Percentiles rank a stretch among this genome's conserved stretches.
These are phyloP conservation scores for Pyronema omphalodes DNA, from an alignment of 495 filamentous ascomycete genomes.

Conservation along the genomic window DNA sequence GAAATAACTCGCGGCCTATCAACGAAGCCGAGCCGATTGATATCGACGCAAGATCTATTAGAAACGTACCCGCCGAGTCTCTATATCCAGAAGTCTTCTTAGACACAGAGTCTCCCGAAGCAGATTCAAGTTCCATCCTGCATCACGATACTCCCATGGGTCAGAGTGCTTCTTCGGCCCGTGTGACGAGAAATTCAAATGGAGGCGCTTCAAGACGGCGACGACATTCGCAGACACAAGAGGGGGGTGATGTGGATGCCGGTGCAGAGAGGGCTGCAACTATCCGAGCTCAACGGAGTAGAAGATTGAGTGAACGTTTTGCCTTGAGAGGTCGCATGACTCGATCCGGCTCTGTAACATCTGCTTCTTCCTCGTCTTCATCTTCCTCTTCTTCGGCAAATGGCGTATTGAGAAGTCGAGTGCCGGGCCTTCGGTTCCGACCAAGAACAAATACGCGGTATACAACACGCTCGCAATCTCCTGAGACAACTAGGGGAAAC, in stretches of 20 bases:
- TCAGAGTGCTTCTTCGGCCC: constrained; percentile 25
- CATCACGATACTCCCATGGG: constrained; percentile 21
- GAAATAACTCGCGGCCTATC: not conserved
- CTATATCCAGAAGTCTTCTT: not conserved
- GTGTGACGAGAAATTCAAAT: constrained; percentile 20
- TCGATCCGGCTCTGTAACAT: constrained; percentile 8
- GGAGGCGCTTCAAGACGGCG: constrained; percentile 4
- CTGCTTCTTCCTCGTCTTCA: constrained; percentile 2
- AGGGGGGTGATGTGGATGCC: constrained; percentile 2
- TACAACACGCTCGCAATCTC: constrained; percentile 20
- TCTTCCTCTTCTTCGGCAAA: constrained; percentile 7
- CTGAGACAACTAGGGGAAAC: constrained; percentile 9
- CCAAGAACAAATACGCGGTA: constrained; percentile 8
- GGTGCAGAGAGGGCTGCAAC: constrained; percentile 14
- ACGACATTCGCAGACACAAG: constrained; percentile 10
- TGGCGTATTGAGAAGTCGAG: constrained; percentile 27
- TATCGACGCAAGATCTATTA: constrained; percentile 3
- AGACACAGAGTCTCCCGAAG: not conserved
- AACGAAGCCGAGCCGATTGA: not conserved
- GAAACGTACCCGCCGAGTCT: not conserved
- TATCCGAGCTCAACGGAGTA: constrained; percentile 15
- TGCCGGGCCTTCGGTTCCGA: constrained; percentile 34
- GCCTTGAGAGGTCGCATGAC: constrained; percentile 17
- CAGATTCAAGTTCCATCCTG: constrained; percentile 13
- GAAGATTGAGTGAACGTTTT: constrained; percentile 20